Base-by-base conservation (phyloP, 2,329 filamentous ascomycete genomes). In the Fusarium chlamydosporum region DNA sequence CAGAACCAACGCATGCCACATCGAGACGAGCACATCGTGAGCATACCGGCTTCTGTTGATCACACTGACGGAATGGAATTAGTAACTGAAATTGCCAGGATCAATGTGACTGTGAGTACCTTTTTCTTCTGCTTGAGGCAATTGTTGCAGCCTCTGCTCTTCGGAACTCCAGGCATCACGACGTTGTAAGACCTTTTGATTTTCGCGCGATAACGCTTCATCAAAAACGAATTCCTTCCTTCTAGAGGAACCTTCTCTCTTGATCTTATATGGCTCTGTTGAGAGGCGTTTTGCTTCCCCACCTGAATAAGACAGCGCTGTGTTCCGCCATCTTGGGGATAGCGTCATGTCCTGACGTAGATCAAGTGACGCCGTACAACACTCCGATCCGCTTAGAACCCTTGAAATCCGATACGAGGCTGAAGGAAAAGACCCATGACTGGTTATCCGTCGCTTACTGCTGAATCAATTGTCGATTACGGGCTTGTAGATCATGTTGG, bases 91-190 rank as follows among this genome's bases (percentile, higher is more conserved):
- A 6, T 7, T 12, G 1, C n/a, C n/a, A 18, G 9, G 27, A 18
- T 31, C 10, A 27, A 37, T 4, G 3, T 31, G 7, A 37, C 7
- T 16, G 13, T 23, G 41, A 67, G 13, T 72, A 83, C 84, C 80
- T 85, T 86, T 75, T 86, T 86, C 79, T 85, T 86, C 65, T 84
- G 82, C 61, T 79, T 82, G 34, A 82, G 79, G 69, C 83, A 86
- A 15, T 77, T 80, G 38, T 85, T 80, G 61, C 84, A 86, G 26
- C 82, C 84, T 63, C 80, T 79, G 45, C 82, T 81, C 6, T 80
- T 81, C 8, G 84, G 84, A 11, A 86, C 84, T 13, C 84, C 84
- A 0, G 84, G 82, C 84, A 86, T 85, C 2, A 40, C 42, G 10
- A 20, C 4, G 42, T 23, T 13, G 7, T 20, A 3, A 13, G 12